Percentiles rank a stretch among this genome's conserved stretches.
Conservation (phyloP, 2,329 filamentous ascomycete genomes). For the Waltergamsia citrina region DNA sequence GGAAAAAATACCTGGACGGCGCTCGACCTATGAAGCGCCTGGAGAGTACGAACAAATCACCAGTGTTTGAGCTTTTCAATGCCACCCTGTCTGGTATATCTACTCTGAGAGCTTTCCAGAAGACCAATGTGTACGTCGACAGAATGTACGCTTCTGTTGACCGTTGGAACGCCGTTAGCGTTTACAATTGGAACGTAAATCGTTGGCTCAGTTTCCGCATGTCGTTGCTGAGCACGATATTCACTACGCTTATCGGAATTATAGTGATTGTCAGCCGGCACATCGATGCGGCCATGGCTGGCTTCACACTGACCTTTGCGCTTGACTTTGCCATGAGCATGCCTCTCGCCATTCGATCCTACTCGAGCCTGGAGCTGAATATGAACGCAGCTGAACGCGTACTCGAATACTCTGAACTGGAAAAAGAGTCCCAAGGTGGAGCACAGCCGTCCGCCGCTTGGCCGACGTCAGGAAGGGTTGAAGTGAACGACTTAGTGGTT, state of each 20-base stretch:
- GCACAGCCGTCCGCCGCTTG: slow-evolving; percentile 57
- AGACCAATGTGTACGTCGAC: slow-evolving; percentile 54
- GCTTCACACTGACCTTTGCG: slow-evolving; percentile 67
- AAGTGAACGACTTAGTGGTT: slow-evolving; percentile 65
- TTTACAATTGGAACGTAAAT: slow-evolving; percentile 64
- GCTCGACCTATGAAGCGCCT: slow-evolving; percentile 69
- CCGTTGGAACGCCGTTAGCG: slow-evolving; percentile 54
- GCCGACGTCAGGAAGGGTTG: slow-evolving; percentile 64
- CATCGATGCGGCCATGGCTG: slow-evolving; percentile 62
- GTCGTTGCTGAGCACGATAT: slow-evolving; percentile 58
- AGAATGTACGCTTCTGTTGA: slow-evolving; percentile 65
- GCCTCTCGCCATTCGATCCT: slow-evolving; percentile 57
- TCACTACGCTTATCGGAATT: slow-evolving; percentile 54
- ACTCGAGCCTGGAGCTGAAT: slow-evolving; percentile 63
- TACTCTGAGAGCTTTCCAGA: slow-evolving; percentile 69
- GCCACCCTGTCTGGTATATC: slow-evolving; percentile 62
- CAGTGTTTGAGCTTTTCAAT: slow-evolving; percentile 73
- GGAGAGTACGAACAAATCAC: slow-evolving; percentile 68
- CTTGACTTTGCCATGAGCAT: slow-evolving; percentile 58
- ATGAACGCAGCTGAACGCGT: slow-evolving; percentile 75
- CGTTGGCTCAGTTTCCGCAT: slow-evolving; percentile 71
- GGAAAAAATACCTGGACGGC: slow-evolving; percentile 54
- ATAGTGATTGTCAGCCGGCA: slow-evolving; percentile 51
- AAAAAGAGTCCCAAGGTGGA: slow-evolving; percentile 57
- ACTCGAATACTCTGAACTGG: slow-evolving; percentile 62